Evolutionary conservation across 768 basidiomycete species (phyloP).

Genomic region (Kwoniella sp.): DNA sequence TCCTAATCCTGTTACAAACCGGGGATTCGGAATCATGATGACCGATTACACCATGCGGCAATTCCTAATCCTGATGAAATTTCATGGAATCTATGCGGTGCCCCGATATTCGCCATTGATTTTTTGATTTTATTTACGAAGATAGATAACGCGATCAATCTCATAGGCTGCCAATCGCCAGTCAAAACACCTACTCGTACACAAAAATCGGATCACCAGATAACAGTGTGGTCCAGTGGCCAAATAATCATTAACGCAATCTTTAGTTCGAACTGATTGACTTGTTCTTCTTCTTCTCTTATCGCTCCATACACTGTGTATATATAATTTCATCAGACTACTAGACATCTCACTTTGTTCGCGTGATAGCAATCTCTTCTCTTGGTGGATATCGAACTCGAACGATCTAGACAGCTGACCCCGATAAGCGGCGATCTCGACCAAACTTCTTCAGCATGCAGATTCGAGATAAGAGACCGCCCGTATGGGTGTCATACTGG

Average conservation of each 20-base stretch:
- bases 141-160: background rate
- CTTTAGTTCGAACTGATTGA: no score
- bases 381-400: no score
- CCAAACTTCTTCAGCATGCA: conserved; percentile 4
- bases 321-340: no score
- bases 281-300: no score
- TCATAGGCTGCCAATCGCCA: background rate
- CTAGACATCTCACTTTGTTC: no score
- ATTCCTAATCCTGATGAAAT: background rate
- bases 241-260: no score
- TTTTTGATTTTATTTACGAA: background rate
- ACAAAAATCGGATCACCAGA: background rate
- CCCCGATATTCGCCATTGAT: background rate
- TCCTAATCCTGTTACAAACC: background rate
- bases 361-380: no score
- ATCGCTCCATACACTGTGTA: no score
- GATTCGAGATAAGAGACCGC: conserved; percentile 16
- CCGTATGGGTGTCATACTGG: conserved; percentile 49
- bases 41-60: background rate
- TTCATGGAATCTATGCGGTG: background rate
- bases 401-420: no score
- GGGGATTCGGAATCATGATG: background rate
- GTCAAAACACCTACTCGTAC: no score
- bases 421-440: no score
- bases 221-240: no score